These are phyloP conservation scores for Ochromonas danica DNA, from an alignment of 108 stramenopile genomes.

Conservation along the genomic window DNA sequence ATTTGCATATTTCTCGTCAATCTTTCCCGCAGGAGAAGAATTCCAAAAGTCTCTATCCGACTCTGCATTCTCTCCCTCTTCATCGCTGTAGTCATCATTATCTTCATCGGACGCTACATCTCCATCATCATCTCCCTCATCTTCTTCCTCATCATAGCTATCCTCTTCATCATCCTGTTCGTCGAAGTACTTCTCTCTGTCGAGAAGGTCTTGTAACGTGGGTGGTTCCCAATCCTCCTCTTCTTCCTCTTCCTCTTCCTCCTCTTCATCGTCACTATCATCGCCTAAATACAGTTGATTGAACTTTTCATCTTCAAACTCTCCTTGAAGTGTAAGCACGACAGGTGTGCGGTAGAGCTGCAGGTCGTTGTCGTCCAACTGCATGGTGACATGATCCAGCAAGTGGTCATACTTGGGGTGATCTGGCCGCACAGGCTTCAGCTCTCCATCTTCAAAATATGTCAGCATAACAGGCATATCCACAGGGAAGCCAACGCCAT, in stretches of 20 bases:
- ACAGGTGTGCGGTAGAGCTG: not conserved
- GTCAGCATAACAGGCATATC: conserved; percentile 9
- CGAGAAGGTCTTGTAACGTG: not conserved
- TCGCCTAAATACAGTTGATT: not conserved
- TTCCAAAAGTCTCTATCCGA: not conserved
- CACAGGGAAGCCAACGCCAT: conserved; percentile 8
- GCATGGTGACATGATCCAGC: not conserved
- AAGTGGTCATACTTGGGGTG: not conserved
- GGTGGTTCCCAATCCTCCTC: not conserved
- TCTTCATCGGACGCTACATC: conserved; percentile 1
- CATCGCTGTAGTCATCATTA: not conserved
- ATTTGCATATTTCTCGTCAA: not conserved
- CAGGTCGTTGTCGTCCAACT: not conserved
- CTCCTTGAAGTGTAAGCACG: conserved; percentile 6
- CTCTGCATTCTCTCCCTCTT: too few species aligned
- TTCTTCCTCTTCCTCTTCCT: not conserved
- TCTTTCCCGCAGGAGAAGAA: not conserved
- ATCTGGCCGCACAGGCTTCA: not conserved
- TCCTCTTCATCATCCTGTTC: not conserved
- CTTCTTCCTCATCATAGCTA: not conserved
- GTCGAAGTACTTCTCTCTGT: not conserved
- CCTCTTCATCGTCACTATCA: not conserved
- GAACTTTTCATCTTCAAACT: not conserved
- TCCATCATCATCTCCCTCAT: not conserved
- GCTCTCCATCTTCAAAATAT: not conserved